Conservation (phyloP, 2,329 filamentous ascomycete genomes). For the Graphiopsis chlorocephala region DNA sequence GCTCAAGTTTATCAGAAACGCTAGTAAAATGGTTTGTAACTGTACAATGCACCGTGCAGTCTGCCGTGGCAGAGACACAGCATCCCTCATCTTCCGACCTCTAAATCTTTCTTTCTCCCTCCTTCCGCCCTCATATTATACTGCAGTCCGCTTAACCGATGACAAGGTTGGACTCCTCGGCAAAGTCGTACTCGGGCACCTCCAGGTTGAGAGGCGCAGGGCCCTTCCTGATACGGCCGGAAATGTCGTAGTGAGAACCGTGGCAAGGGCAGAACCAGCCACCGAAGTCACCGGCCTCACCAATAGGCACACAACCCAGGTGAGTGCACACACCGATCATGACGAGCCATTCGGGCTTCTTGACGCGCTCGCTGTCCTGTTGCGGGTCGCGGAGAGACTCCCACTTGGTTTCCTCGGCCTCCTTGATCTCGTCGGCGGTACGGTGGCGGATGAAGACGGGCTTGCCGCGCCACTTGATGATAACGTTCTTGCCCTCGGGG, state of each 20-base stretch:
- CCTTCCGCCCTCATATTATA: slow-evolving; percentile 8
- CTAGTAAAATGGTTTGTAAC: slow-evolving; percentile 18
- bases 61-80: slow-evolving; percentile 16
- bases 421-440: slow-evolving; percentile 86
- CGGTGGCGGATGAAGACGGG: slow-evolving; percentile 99
- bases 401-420: slow-evolving; percentile 87
- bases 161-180: slow-evolving; percentile 80
- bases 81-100: slow-evolving; percentile 9
- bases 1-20: slow-evolving; percentile 17
- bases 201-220: slow-evolving; percentile 97
- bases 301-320: slow-evolving; percentile 97
- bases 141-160: slow-evolving; percentile 68
- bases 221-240: slow-evolving; percentile 94
- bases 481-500: slow-evolving; percentile 99
- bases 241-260: slow-evolving; percentile 99
- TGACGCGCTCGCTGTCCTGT: slow-evolving; percentile 84
- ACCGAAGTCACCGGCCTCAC: slow-evolving; percentile 95
- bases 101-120: slow-evolving; percentile 1
- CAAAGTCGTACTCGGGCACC: slow-evolving; percentile 88
- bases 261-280: slow-evolving; percentile 99
- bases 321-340: slow-evolving; percentile 99
- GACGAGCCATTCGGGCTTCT: slow-evolving; percentile 98
- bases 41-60: slow-evolving; percentile 17
- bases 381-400: slow-evolving; percentile 85
- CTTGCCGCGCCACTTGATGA: slow-evolving; percentile 99